Percentiles rank a stretch among this genome's conserved stretches.
Conservation (phyloP, 805 yeast species). For the Saccharomycopsis oosterbeekiorum region DNA sequence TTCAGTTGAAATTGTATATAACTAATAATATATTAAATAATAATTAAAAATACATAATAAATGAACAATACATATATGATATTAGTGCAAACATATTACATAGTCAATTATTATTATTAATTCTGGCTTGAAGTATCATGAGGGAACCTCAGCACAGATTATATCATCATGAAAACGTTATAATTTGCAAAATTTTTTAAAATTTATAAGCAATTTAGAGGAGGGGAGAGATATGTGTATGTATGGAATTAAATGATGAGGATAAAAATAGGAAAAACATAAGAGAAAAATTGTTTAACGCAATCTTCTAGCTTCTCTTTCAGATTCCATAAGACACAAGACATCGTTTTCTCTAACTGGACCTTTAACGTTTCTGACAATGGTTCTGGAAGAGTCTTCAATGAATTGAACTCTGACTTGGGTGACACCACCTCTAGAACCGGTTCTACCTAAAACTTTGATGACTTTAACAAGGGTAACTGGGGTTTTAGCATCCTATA, state of each 20-base stretch:
- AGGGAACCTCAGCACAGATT: background rate
- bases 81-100: background rate
- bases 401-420: conserved; percentile 96
- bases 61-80: background rate
- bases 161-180: background rate
- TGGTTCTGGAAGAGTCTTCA: conserved; percentile 91
- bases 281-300: conserved; percentile 40
- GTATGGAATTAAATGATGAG: background rate
- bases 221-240: background rate
- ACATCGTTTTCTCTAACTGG: conserved; percentile 98
- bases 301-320: conserved; percentile 97
- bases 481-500: conserved; percentile 58
- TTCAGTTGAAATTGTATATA: background rate
- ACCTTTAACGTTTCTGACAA: conserved; percentile 96
- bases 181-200: background rate
- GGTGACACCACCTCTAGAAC: conserved; percentile 99
- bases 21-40: conserved; percentile 1
- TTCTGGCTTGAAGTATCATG: background rate
- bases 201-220: background rate
- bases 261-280: background rate
- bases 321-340: conserved; percentile 98
- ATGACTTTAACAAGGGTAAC: conserved; percentile 99
- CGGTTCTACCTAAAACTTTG: conserved; percentile 99
- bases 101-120: background rate
- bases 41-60: background rate